Evolutionary conservation across 805 yeast genomes (phyloP), one percentile per base, ranked within the genome.

Genomic region (Candida orba): DNA sequence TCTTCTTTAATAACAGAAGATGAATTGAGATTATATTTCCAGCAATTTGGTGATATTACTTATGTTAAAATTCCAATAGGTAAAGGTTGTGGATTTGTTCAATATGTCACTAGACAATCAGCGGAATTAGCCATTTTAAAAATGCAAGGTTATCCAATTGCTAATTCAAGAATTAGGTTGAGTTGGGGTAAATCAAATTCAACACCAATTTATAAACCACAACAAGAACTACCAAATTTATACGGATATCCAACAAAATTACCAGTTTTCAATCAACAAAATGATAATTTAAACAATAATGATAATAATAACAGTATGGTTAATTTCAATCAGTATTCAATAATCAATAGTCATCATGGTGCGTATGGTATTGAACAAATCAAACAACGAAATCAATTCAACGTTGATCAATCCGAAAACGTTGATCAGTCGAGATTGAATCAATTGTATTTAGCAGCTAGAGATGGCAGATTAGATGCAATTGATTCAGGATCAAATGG

Each of bases 61-160:
- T 86, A 84, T 55, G 85, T 83, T 39, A 84, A 84, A 58, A 81
- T 84, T 41, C 95, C 95, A 6, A 75, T 79, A 6, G 91, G 66
- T 29, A 69, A 66, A 51, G 85, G 84, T 48, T 87, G 95, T 65
- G 96, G 95, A 1, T 88, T 90, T 65, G 88, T 89, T 42, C 95
- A 86, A 62, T 89, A 76, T 60, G 76, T 79, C 34, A 77, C 81
- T 42, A 71, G 95, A 45, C 78, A 79, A 36, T 79, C 86, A 52
- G 96, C 96, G 2, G 96, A 90, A 63, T 73, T 73, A 43, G 95
- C 96, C 10, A 84, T 89, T 49, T 71, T 77, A 31, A 84, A 81
- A 50, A 84, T 89, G 95, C 95, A 89, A 64, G 95, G 95, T 9
- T 86, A 79, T 59, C 87, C 88, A 32, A 81, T 89, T 53, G 91